Evolutionary conservation across 2,329 filamentous ascomycete species (phyloP).

Genomic region (Moelleriella libera): DNA sequence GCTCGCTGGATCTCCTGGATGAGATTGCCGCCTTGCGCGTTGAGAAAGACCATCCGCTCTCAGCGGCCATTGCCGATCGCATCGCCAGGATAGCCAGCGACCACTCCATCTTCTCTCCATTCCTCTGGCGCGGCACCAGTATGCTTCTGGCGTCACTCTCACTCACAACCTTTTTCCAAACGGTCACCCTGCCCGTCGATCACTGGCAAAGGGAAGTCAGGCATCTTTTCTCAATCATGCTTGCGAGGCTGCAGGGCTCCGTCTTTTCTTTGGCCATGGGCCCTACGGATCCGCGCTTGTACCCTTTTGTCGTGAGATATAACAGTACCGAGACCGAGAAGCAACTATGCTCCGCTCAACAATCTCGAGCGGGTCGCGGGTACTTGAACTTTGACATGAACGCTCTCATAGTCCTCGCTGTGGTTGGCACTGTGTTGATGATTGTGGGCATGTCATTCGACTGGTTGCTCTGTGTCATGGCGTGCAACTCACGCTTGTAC

Average conservation of each 20-base stretch:
- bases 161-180: not conserved
- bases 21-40: not conserved
- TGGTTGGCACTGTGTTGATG: not conserved
- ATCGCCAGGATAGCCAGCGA: not conserved
- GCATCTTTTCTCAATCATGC: not conserved
- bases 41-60: not conserved
- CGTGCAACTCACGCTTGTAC: not conserved
- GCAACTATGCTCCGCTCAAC: not conserved
- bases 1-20: not conserved
- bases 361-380: not conserved
- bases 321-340: not conserved
- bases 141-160: not conserved
- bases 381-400: not conserved
- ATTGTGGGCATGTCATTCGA: not conserved
- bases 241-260: not conserved
- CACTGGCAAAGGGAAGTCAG: not conserved
- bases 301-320: not conserved
- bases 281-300: not conserved
- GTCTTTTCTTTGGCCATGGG: not conserved
- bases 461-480: not conserved
- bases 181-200: not conserved
- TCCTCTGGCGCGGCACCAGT: not conserved
- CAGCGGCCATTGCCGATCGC: not conserved
- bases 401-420: not conserved
- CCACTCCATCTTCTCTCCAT: not conserved